A percentile compares a stretch with the other conserved stretches of the same genome.
These are phyloP conservation scores for Stentor roeselii DNA, from an alignment of 73 alveolate species.

Conservation along the genomic window DNA sequence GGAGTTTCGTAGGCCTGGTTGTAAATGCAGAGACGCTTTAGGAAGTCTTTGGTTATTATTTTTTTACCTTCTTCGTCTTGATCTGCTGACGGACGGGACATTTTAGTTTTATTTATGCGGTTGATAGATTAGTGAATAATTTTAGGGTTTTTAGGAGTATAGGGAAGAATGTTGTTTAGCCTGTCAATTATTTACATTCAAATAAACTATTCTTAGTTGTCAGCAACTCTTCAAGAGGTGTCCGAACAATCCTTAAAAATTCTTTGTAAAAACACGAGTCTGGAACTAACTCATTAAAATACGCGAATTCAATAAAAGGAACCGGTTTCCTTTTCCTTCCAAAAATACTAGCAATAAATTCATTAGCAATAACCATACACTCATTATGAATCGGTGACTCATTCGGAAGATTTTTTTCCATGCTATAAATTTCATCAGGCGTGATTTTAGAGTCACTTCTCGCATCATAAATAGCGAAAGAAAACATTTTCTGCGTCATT, in stretches of 20 bases:
- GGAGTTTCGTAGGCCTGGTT: slow-evolving; percentile 78
- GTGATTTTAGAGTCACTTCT: background rate
- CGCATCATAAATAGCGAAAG: background rate
- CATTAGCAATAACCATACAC: slow-evolving; percentile 2
- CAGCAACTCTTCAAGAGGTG: background rate
- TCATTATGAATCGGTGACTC: background rate
- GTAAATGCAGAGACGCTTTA: slow-evolving; percentile 68
- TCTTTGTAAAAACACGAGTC: background rate
- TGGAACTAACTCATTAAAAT: background rate
- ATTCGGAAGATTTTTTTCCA: background rate
- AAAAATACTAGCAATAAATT: slow-evolving; percentile 7
- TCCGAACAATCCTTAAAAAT: background rate
- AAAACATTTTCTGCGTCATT: background rate
- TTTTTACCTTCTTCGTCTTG: slow-evolving; percentile 48
- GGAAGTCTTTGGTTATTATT: slow-evolving; percentile 45
- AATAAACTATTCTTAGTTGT: no score
- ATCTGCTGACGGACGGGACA: slow-evolving; percentile 29
- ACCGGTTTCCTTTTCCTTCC: background rate
- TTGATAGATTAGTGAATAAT: no score
- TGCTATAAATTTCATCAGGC: background rate
- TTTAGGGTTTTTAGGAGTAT: no score
- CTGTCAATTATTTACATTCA: no score
- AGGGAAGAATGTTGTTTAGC: no score
- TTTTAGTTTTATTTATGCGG: no score
- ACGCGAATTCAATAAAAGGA: background rate